Conservation (phyloP, 495 filamentous ascomycete species). For the Sabuloglossum arenarium region DNA sequence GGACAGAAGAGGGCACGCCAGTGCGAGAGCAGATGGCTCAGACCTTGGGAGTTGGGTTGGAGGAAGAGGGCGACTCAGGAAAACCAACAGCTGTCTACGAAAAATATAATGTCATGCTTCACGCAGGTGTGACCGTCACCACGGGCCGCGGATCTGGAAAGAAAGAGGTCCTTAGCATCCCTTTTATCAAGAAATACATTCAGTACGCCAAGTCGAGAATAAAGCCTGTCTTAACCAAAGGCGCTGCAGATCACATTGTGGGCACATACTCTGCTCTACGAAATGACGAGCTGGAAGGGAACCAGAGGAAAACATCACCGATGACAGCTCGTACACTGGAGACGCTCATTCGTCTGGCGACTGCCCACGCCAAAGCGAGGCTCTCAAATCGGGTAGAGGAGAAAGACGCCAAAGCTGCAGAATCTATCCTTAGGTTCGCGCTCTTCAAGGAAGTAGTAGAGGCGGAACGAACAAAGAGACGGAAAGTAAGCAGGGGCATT, state of each 20-base stretch:
- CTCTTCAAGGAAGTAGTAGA: constrained; percentile 95
- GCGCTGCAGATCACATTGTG: constrained; percentile 80
- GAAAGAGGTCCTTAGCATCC: constrained; percentile 87
- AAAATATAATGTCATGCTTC: constrained; percentile 90
- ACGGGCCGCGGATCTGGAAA: constrained; percentile 49
- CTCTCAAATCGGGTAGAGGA: constrained; percentile 87
- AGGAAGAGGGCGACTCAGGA: constrained; percentile 48
- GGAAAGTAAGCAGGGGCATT: constrained; percentile 27
- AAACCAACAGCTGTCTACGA: constrained; percentile 79
- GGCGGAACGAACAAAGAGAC: constrained; percentile 58
- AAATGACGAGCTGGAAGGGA: constrained; percentile 90
- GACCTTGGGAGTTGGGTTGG: constrained; percentile 71
- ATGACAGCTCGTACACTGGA: constrained; percentile 96
- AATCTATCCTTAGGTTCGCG: constrained; percentile 80
- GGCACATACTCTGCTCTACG: constrained; percentile 82
- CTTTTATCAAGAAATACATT: constrained; percentile 99
- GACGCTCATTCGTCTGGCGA: constrained; percentile 90
- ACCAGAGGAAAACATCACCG: constrained; percentile 78
- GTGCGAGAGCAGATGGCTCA: constrained; percentile 78
- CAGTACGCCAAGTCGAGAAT: constrained; percentile 91
- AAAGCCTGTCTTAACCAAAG: constrained; percentile 81
- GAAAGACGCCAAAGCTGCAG: constrained; percentile 70
- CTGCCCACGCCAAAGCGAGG: constrained; percentile 85
- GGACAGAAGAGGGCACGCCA: constrained; percentile 85
- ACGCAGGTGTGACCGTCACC: constrained; percentile 68